phyloP scores from a whole-genome alignment of 352 stramenopile species.

The Achlya hypogyna region DNA sequence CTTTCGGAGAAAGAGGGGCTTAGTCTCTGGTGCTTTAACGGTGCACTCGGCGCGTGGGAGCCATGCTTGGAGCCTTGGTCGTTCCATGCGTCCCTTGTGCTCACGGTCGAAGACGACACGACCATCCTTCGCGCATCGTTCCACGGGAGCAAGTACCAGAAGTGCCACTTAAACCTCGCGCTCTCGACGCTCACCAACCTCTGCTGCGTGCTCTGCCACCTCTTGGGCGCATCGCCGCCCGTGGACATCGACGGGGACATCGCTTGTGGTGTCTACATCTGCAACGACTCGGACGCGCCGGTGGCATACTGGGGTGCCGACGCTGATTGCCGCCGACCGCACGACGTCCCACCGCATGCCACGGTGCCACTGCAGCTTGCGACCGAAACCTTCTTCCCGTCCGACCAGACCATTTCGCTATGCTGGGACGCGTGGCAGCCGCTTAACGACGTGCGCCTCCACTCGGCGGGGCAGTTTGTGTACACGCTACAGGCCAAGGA shows the following conservation, averaged over 20 bases:
- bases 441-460: slow-evolving; percentile 65
- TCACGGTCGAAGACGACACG: slow-evolving; percentile 15
- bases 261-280: slow-evolving; percentile 71
- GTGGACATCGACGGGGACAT: slow-evolving; percentile 46
- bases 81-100: slow-evolving; percentile 24
- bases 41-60: slow-evolving; percentile 62
- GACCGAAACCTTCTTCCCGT: slow-evolving; percentile 50
- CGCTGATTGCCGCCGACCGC: background rate
- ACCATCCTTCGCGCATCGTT: slow-evolving; percentile 9
- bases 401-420: slow-evolving; percentile 70
- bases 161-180: slow-evolving; percentile 48
- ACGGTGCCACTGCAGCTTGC: slow-evolving; percentile 67
- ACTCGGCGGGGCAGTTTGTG: slow-evolving; percentile 65
- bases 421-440: slow-evolving; percentile 64
- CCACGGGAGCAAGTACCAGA: slow-evolving; percentile 8
- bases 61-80: slow-evolving; percentile 71
- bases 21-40: slow-evolving; percentile 73
- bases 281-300: slow-evolving; percentile 49
- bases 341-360: slow-evolving; percentile 34
- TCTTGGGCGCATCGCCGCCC: slow-evolving; percentile 43
- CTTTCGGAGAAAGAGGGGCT: slow-evolving; percentile 53
- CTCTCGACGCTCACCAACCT: slow-evolving; percentile 21
- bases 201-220: slow-evolving; percentile 35
- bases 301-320: slow-evolving; percentile 65
- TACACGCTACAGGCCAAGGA: slow-evolving; percentile 48